phyloP scores from a whole-genome alignment of 352 stramenopile species.

The Globisporangium nagaii region DNA sequence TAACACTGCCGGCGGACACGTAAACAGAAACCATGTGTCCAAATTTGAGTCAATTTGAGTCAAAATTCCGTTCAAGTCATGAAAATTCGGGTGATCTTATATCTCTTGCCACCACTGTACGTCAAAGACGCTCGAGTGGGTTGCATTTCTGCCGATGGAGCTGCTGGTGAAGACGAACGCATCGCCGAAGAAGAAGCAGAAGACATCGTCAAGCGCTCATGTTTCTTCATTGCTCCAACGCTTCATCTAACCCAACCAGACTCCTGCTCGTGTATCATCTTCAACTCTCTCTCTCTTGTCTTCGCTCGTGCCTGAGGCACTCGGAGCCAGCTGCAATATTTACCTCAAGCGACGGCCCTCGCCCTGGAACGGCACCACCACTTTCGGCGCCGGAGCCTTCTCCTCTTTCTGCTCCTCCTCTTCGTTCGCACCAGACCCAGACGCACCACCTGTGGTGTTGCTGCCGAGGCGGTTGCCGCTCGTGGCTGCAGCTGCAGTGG shows the following conservation, averaged over 20 bases:
- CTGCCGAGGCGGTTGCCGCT: conserved; percentile 20
- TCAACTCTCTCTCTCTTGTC: not conserved
- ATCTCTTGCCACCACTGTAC: not conserved
- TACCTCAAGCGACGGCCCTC: conserved; percentile 55
- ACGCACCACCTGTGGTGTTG: conserved; percentile 15
- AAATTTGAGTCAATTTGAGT: not conserved
- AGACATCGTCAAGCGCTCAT: too few relatives aligned
- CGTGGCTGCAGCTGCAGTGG: conserved; percentile 12
- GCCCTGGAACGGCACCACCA: conserved; percentile 55
- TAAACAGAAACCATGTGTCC: not conserved
- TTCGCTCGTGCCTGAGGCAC: not conserved
- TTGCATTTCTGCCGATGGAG: too few relatives aligned
- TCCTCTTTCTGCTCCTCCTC: conserved; percentile 38
- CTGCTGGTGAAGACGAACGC: too few relatives aligned
- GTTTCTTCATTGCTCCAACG: not conserved
- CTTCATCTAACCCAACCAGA: not conserved
- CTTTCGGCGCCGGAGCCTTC: conserved; percentile 21
- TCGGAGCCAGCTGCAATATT: not conserved
- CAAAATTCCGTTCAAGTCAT: not conserved
- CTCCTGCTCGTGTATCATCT: not conserved
- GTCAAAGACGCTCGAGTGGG: too few relatives aligned
- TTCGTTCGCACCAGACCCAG: conserved; percentile 11
- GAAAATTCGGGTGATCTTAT: not conserved
- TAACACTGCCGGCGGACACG: not conserved
- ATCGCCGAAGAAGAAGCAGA: not conserved